Evolutionary conservation across 2,329 filamentous ascomycete genomes (phyloP), one percentile per base, ranked within the genome.

Genomic region (Colletotrichum graminicola): DNA sequence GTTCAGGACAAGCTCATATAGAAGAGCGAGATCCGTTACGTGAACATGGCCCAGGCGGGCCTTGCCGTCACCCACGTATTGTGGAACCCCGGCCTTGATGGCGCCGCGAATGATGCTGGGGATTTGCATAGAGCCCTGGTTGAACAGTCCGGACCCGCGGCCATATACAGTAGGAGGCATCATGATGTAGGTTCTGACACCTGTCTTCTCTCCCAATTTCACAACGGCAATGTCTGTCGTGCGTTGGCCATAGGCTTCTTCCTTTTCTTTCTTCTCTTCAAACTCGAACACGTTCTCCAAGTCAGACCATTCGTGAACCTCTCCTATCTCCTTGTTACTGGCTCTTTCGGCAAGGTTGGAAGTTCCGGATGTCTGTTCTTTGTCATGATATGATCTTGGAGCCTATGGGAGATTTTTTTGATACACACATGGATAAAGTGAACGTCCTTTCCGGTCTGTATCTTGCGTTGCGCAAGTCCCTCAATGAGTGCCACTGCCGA

Each of bases 161-260:
- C 86, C 86, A 74, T 83, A 88, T 57, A 88, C 84, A 4, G 81
- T 80, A 0, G 84, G 84, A 0, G 80, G 78, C 80, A 84, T 85
- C 55, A 88, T 77, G 57, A 86, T 79, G 55, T 83, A 78, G 0
- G 85, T 84, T 67, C 82, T 81, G 2, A 89, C 81, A 3, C 80
- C 79, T 0, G 79, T 55, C 23, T 79, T 76, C 21, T 83, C 72
- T 1, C 84, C 83, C 0, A 76, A 75, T 7, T 83, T 78, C 1
- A 86, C 74, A 16, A 86, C 82, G 4, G 77, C 76, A 8, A 88
- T 73, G 67, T 87, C 84, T 2, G 82, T 80, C 0, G 80, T 82
- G 16, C 86, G 82, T 73, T 86, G 85, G 1, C 74, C 72, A 67
- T 86, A 86, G 0, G 77, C 71, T 26, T 82, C 77, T 0, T 74